Conservation (phyloP, 2,329 filamentous ascomycete species). For the Ophiostoma ulmi region DNA sequence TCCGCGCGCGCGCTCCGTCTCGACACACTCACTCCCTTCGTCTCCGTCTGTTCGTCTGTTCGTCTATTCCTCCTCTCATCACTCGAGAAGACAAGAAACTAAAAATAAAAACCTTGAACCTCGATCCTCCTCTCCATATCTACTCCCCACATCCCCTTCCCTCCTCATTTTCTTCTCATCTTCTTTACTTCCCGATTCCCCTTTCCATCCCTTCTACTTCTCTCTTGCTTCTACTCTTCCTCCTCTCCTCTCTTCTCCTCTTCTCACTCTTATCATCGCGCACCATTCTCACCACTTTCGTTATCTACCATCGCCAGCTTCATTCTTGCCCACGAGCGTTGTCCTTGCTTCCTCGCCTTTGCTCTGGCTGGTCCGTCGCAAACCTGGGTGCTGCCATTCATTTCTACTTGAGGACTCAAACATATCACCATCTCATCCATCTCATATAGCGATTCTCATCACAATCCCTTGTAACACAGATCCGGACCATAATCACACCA, state of each 20-base stretch:
- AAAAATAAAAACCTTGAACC: background rate
- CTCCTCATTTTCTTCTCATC: conserved; percentile 13
- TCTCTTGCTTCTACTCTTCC: background rate
- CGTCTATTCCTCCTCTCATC: background rate
- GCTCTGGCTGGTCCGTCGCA: conserved; percentile 28
- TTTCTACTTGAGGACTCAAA: background rate
- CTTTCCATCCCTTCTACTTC: background rate
- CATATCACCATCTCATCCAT: background rate
- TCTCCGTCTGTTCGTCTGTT: background rate
- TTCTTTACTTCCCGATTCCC: conserved; percentile 3
- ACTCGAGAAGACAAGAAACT: background rate
- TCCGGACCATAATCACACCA: background rate
- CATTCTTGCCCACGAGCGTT: background rate
- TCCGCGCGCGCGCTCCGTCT: conserved; percentile 3
- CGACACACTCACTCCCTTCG: conserved; percentile 5
- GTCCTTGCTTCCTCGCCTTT: conserved; percentile 15
- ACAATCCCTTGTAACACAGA: background rate
- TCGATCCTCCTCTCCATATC: conserved; percentile 17
- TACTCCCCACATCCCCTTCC: conserved; percentile 18
- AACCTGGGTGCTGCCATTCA: conserved; percentile 9
- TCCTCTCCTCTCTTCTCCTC: background rate
- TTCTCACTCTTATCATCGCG: background rate
- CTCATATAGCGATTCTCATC: background rate
- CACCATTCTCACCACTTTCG: conserved; percentile 12
- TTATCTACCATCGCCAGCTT: background rate